Evolutionary conservation across 2,329 filamentous ascomycete species (phyloP).

Genomic region (Lecanicillium sp.): DNA sequence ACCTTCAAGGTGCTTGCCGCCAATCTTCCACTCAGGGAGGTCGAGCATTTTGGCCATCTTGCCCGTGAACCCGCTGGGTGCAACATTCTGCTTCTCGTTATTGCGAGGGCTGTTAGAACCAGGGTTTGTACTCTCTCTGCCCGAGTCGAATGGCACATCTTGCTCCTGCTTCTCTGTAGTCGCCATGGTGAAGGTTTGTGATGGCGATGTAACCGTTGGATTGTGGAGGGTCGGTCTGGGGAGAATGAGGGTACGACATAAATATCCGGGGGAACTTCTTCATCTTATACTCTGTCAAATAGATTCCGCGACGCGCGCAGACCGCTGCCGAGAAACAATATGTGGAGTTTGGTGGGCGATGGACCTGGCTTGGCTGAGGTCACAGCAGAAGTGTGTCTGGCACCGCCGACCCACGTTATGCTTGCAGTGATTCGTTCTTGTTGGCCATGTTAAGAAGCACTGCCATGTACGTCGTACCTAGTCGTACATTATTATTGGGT

Average conservation of each 20-base stretch:
- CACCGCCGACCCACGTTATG: no score
- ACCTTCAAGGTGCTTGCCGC: conserved; percentile 5
- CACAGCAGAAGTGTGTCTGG: conserved; percentile 1
- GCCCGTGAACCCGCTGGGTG: conserved; percentile 7
- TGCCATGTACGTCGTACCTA: no score
- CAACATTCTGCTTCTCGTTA: background rate
- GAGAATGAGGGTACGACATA: no score
- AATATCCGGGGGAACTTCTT: background rate
- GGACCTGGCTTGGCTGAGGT: conserved; percentile 7
- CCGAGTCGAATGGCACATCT: background rate
- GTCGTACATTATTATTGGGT: no score
- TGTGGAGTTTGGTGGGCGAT: conserved; percentile 2
- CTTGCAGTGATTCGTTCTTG: no score
- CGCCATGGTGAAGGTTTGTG: background rate
- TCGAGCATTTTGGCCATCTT: conserved; percentile 13
- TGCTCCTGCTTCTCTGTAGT: conserved; percentile 1
- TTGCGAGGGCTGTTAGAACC: background rate
- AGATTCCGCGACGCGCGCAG: background rate
- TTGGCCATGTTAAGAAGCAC: no score
- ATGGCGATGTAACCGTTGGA: no score
- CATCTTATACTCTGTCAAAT: conserved; percentile 1
- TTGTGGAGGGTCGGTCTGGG: no score
- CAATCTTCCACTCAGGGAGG: conserved; percentile 14
- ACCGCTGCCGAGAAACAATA: background rate
- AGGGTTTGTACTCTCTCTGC: background rate